Evolutionary conservation across 78 protist genomes (phyloP).

Genomic region (Tieghemostelium lacteum): DNA sequence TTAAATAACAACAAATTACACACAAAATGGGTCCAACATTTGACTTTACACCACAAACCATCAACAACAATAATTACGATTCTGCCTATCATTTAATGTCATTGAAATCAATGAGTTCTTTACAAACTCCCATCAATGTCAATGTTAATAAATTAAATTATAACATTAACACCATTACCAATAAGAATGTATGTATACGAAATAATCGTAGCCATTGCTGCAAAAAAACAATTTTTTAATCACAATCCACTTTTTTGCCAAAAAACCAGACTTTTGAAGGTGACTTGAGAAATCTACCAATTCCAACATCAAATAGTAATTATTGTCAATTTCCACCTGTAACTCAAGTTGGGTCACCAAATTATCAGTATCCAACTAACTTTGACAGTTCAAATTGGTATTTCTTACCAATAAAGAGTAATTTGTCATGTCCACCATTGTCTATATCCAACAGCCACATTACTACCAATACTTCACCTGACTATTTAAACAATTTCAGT

Average conservation of each 20-base stretch:
- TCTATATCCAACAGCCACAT: not conserved
- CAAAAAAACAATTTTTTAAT: too few species aligned
- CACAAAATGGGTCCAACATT: not conserved
- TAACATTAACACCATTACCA: not conserved
- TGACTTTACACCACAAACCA: not conserved
- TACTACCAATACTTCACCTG: not conserved
- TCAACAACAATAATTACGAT: not conserved
- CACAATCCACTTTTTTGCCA: too few species aligned
- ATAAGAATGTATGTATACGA: too few species aligned
- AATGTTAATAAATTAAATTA: conserved; percentile 4
- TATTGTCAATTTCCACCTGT: not conserved
- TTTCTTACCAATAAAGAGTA: not conserved
- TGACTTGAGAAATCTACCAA: not conserved
- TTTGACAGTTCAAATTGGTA: not conserved
- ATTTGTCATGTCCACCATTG: not conserved
- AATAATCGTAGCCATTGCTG: too few species aligned
- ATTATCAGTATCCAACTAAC: not conserved
- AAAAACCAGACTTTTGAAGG: too few species aligned
- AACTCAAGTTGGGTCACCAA: not conserved
- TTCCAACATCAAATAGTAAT: not conserved
- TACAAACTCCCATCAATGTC: not conserved
- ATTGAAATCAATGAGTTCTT: not conserved
- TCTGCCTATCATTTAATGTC: conserved; percentile 27
- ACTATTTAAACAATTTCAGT: too few species aligned
- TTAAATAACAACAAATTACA: not conserved